phyloP scores from a whole-genome alignment of 129 eudicot genomes.

The Arctium minus region DNA sequence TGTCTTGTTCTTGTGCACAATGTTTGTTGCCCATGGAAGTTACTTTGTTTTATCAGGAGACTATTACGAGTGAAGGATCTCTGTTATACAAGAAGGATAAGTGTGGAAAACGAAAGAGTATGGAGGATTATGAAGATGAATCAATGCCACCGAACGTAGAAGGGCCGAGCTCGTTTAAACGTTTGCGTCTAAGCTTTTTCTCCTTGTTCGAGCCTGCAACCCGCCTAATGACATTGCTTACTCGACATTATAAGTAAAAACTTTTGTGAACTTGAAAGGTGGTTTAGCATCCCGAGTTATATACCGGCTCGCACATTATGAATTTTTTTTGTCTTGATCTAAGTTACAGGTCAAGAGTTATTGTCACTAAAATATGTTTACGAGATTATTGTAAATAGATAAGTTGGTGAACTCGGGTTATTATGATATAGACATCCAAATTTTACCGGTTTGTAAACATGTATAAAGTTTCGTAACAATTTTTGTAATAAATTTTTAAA shows the following conservation, averaged over 20 bases:
- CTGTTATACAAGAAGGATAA: background rate
- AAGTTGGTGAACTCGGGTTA: background rate
- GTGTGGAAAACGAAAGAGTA: background rate
- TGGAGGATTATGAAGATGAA: conserved; percentile 4
- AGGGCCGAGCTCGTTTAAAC: background rate
- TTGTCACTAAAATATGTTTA: background rate
- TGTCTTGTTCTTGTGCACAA: background rate
- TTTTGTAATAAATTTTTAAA: background rate
- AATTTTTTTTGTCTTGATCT: no score
- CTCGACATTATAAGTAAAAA: background rate
- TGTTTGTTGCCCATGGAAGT: background rate
- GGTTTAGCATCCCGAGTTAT: background rate
- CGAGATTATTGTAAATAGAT: background rate
- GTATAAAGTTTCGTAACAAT: background rate
- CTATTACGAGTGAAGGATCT: conserved; percentile 12
- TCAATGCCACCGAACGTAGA: background rate
- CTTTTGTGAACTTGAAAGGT: background rate
- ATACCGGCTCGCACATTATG: background rate
- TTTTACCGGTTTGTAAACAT: background rate
- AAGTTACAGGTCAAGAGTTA: no score
- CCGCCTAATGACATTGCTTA: background rate
- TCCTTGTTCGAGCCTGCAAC: conserved; percentile 15
- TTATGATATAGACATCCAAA: background rate
- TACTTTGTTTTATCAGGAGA: conserved; percentile 6
- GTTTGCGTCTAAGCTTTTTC: conserved; percentile 15